A percentile compares a stretch with the other conserved stretches of the same genome.
Evolutionary conservation across 2,329 filamentous ascomycete genomes (phyloP).

Genomic region (Claviceps spartinae): DNA sequence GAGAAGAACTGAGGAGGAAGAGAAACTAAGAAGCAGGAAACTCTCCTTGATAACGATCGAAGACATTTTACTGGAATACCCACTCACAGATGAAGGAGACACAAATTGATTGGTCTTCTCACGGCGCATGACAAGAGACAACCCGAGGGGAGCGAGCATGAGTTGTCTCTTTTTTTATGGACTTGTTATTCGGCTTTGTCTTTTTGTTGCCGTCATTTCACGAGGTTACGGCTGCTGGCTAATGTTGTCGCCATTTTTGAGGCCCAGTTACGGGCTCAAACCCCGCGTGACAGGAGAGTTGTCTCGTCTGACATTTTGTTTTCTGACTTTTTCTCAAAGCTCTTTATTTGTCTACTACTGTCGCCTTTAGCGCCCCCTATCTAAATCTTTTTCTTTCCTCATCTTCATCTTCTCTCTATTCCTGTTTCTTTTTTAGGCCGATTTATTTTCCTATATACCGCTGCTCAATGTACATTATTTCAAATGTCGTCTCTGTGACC

Average conservation of each 20-base stretch:
- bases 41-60: background rate
- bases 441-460: slow-evolving; percentile 3
- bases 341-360: background rate
- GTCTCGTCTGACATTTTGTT: slow-evolving; percentile 6
- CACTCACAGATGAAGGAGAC: background rate
- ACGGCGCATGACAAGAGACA: background rate
- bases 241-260: slow-evolving; percentile 18
- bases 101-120: background rate
- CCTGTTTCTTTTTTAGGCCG: background rate
- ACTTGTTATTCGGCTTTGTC: slow-evolving; percentile 6
- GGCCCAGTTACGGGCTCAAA: background rate
- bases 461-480: slow-evolving; percentile 19
- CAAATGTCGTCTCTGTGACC: slow-evolving; percentile 13
- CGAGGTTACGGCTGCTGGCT: slow-evolving; percentile 21
- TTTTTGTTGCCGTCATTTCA: slow-evolving; percentile 14
- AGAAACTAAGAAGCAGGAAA: background rate
- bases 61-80: background rate
- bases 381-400: background rate
- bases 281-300: background rate
- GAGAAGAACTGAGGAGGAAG: background rate
- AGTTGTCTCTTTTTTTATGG: slow-evolving; percentile 4
- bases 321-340: background rate
- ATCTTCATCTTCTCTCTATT: slow-evolving; percentile 1
- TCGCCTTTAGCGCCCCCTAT: background rate
- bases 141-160: background rate